These are phyloP conservation scores for Lactarius hatsudake DNA, from an alignment of 768 basidiomycete genomes.

Conservation along the genomic window DNA sequence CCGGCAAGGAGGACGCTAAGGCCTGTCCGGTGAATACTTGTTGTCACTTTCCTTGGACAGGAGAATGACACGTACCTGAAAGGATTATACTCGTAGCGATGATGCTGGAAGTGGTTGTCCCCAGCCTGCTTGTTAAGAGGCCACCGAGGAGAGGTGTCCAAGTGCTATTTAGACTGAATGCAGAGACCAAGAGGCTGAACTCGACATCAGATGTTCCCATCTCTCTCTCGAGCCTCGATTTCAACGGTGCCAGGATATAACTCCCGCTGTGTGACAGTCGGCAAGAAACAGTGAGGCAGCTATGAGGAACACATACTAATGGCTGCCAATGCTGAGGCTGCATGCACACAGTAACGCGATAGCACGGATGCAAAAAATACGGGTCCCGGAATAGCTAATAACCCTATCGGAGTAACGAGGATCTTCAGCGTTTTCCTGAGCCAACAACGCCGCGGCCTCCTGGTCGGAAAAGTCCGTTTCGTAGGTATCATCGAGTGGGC, in stretches of 20 bases:
- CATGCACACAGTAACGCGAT: constrained; percentile 71
- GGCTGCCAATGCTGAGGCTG: constrained; percentile 71
- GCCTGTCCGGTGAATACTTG: constrained; percentile 38
- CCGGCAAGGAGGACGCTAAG: constrained; percentile 66
- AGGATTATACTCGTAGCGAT: constrained; percentile 74
- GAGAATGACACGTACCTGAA: constrained; percentile 40
- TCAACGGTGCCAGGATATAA: constrained; percentile 76
- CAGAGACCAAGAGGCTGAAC: constrained; percentile 74
- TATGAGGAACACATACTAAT: constrained; percentile 51
- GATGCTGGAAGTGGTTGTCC: constrained; percentile 69
- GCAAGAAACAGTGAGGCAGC: constrained; percentile 8
- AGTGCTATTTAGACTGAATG: constrained; percentile 70
- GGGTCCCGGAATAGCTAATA: background rate
- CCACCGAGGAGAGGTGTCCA: constrained; percentile 81
- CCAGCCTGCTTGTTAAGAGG: constrained; percentile 63
- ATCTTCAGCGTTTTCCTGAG: background rate
- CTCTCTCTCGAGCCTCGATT: constrained; percentile 64
- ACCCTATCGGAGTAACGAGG: background rate
- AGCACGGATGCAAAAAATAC: constrained; percentile 48
- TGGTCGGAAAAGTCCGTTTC: background rate
- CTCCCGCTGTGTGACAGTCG: constrained; percentile 46
- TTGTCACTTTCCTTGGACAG: constrained; percentile 15
- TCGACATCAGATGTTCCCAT: constrained; percentile 74
- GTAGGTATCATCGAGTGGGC: background rate
- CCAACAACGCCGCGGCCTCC: constrained; percentile 2